Evolutionary conservation across 257 asterid species (phyloP), one percentile per base, ranked within the genome.

Genomic region (Hygrophila difformis): DNA sequence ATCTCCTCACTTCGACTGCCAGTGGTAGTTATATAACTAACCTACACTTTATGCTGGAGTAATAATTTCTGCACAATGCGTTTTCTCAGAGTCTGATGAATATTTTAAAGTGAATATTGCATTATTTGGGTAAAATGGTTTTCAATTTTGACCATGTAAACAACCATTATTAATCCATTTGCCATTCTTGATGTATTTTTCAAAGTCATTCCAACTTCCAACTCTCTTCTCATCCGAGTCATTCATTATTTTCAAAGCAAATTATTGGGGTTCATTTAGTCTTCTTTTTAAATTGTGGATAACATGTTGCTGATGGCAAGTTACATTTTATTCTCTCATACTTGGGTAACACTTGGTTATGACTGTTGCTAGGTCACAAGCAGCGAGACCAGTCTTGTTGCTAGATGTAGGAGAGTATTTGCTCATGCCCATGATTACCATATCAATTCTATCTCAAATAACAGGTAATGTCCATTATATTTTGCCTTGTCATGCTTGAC

Each of bases 341-440:
- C 5, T n/a, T 18, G 33, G 41, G 12, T 62, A 31, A 74, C 53
- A 31, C 45, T 42, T 62, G 65, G 20, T 59, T 42, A 28, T 62
- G 65, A 24, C 52, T 42, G 28, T 18, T 56, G 48, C 31, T 60
- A 82, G 94, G 84, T 82, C 60, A 64, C 91, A 57, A 73, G 87
- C 75, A 63, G 65, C 41, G 94, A 79, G 72, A 71, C 82, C 60
- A 79, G 70, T 60, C 87, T 82, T 60, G 74, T 68, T 36, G 91
- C 91, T 21, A 71, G 79, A 69, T 82, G 94, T 57, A 73, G 84
- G 69, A 79, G 94, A 74, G 84, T 82, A 42, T 82, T 79, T 64
- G 87, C 94, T 10, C 91, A 82, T 63, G 94, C 94, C 3, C 94
- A 82, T 58, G 94, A 82, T 63, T 82, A 82, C 72, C 94, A 82